These are phyloP conservation scores for Hypoxylon rickii DNA, from an alignment of 495 filamentous ascomycete genomes.

Conservation along the genomic window DNA sequence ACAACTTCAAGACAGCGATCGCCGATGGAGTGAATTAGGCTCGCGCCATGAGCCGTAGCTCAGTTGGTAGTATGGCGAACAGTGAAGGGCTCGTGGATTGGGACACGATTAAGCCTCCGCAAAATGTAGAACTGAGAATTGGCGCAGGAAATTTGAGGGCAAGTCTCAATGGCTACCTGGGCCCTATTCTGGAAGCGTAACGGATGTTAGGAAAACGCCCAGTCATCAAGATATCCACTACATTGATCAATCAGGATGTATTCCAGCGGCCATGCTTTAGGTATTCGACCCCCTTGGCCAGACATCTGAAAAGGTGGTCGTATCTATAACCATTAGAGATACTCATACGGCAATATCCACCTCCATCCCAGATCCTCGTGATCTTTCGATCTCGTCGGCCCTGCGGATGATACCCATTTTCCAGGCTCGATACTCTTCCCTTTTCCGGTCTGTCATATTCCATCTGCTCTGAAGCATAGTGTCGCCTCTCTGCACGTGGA, in stretches of 20 bases:
- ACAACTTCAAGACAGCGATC: too few relatives aligned
- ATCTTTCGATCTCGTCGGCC: conserved; percentile 57
- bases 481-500: conserved; percentile 56
- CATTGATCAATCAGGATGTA: too few relatives aligned
- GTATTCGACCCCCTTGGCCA: neutral
- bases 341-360: conserved; percentile 22
- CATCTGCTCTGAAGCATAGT: conserved; percentile 86
- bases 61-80: neutral
- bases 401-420: conserved; percentile 64
- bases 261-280: too few relatives aligned
- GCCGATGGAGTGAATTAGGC: neutral
- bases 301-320: too few relatives aligned
- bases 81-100: neutral
- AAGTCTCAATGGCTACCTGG: too few relatives aligned
- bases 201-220: too few relatives aligned
- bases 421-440: conserved; percentile 73
- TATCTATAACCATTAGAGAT: neutral
- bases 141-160: neutral
- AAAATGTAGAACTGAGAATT: neutral
- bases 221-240: too few relatives aligned
- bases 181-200: too few relatives aligned
- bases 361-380: conserved; percentile 34
- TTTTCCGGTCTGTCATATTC: conserved; percentile 73
- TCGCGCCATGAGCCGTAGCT: conserved; percentile 1
- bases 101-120: neutral